phyloP scores from a whole-genome alignment of 441 rosid genomes.

The California macrophylla region DNA sequence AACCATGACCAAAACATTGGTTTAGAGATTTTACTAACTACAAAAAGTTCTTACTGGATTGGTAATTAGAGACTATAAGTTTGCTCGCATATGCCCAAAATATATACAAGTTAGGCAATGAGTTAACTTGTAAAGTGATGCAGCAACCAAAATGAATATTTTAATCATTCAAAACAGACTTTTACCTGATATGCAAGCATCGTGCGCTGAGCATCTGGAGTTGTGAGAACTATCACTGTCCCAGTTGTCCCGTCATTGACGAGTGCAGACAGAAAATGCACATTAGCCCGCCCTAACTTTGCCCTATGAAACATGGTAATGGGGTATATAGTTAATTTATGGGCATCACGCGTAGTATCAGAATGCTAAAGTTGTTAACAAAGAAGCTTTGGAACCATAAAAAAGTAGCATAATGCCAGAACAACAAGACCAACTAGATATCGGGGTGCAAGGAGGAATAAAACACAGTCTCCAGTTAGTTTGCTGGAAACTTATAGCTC shows the following conservation, averaged over 20 bases:
- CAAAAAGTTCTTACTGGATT: background rate
- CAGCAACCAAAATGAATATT: background rate
- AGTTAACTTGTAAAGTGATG: background rate
- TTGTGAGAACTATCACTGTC: constrained; percentile 90
- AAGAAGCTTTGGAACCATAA: background rate
- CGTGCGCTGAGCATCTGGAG: constrained; percentile 91
- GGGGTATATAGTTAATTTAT: constrained; percentile 10
- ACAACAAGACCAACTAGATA: background rate
- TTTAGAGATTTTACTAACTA: background rate
- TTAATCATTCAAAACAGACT: background rate
- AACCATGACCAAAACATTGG: background rate
- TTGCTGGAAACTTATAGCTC: background rate
- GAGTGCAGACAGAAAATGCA: constrained; percentile 69
- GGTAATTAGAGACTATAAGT: background rate
- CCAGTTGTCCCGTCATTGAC: constrained; percentile 90
- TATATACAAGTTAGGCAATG: background rate
- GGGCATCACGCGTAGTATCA: background rate
- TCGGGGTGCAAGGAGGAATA: background rate
- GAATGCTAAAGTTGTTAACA: background rate
- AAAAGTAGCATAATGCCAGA: background rate
- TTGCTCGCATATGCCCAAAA: background rate
- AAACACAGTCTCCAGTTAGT: background rate
- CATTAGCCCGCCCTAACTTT: constrained; percentile 69
- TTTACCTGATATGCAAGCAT: constrained; percentile 93
- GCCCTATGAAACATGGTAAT: constrained; percentile 34